Evolutionary conservation across 225 moss, liverwort and hornwort genomes (phyloP).

Genomic region (Bryum argenteum): DNA sequence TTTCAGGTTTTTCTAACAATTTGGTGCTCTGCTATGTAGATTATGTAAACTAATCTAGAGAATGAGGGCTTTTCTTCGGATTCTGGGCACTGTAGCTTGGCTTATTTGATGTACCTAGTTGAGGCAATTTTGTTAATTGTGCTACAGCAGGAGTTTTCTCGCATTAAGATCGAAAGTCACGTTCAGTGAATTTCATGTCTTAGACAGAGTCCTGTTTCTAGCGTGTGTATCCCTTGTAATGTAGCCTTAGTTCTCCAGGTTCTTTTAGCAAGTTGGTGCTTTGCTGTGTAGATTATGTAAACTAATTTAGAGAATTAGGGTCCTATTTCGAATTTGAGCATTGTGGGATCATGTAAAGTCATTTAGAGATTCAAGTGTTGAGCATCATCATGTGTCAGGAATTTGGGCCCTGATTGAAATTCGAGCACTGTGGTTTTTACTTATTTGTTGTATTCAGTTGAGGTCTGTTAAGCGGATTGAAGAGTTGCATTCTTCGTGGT

Average conservation of each 20-base stretch:
- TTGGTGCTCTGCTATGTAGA: too few relatives aligned
- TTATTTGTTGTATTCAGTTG: not conserved
- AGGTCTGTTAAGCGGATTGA: not conserved
- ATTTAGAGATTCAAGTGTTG: not conserved
- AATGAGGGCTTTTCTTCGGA: not conserved
- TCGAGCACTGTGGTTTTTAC: not conserved
- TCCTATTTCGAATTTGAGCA: too few relatives aligned
- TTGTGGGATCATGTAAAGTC: not conserved
- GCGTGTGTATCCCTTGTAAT: not conserved
- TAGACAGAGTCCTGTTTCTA: not conserved
- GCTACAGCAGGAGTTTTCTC: conserved; percentile 2
- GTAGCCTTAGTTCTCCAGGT: not conserved
- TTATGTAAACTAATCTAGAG: not conserved
- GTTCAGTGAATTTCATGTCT: conserved; percentile 8
- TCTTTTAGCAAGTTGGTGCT: not conserved
- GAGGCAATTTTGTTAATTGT: too few relatives aligned
- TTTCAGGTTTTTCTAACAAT: too few relatives aligned
- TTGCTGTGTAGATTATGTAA: not conserved
- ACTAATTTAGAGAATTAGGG: too few relatives aligned
- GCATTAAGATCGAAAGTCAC: conserved; percentile 21
- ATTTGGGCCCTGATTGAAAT: not conserved
- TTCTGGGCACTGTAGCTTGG: not conserved
- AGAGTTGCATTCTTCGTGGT: not conserved
- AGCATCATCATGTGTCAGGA: not conserved
- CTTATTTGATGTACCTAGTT: not conserved